Percentiles rank a stretch among this genome's conserved stretches.
Conservation (phyloP, 1,284 basidiomycete genomes). For the Termitomyces sp. region DNA sequence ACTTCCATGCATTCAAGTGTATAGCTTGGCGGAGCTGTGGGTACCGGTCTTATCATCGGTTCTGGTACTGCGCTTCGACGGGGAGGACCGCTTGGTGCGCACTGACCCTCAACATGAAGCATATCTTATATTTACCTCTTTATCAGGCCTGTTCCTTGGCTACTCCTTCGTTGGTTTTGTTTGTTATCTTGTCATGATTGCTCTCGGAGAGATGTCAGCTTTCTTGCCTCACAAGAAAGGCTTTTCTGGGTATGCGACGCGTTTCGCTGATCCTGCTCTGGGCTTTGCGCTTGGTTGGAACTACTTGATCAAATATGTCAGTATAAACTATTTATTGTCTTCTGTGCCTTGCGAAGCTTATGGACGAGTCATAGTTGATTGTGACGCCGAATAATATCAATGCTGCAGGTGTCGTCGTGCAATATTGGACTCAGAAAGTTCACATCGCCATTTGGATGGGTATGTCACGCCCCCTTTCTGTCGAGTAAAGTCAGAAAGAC, state of each 20-base stretch:
- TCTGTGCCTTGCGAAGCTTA: background rate
- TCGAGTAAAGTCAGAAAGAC: background rate
- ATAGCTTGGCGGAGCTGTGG: constrained; percentile 56
- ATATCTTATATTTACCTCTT: background rate
- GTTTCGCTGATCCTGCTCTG: constrained; percentile 49
- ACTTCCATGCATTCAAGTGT: background rate
- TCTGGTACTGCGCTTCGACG: constrained; percentile 49
- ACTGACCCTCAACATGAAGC: background rate
- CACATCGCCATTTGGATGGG: constrained; percentile 56
- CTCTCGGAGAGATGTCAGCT: constrained; percentile 51
- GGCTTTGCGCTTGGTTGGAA: constrained; percentile 51
- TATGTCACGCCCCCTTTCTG: constrained; percentile 22
- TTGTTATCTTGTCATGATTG: constrained; percentile 49
- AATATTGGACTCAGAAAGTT: constrained; percentile 55
- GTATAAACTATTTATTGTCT: constrained; percentile 8
- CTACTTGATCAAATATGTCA: constrained; percentile 43
- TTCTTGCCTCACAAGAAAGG: constrained; percentile 52
- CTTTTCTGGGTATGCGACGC: constrained; percentile 48
- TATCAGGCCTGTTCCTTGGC: constrained; percentile 39
- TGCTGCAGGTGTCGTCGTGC: constrained; percentile 56
- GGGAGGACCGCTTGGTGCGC: constrained; percentile 46
- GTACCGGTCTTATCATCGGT: constrained; percentile 76
- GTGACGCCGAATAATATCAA: constrained; percentile 50
- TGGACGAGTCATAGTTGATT: constrained; percentile 27
- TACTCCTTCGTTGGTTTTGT: constrained; percentile 52